Percentiles rank a stretch among this genome's conserved stretches.
Conservation (phyloP, 164 flowering plant species). For the Berberis vulgaris region DNA sequence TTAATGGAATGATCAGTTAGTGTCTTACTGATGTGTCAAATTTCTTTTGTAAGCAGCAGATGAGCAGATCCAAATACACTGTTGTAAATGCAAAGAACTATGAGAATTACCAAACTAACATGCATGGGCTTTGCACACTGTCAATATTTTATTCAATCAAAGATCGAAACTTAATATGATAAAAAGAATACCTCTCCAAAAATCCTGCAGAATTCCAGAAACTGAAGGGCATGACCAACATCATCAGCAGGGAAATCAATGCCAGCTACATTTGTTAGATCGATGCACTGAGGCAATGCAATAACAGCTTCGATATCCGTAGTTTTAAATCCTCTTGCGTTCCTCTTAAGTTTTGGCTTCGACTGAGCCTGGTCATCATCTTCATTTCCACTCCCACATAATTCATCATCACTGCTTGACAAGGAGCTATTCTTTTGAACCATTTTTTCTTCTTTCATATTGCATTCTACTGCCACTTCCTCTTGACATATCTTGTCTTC, state of each 20-base stretch:
- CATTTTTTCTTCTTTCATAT: conserved; percentile 8
- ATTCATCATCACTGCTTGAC: not conserved
- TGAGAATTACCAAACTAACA: not conserved
- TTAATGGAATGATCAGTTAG: no score
- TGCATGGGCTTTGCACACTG: not conserved
- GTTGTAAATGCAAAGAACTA: not conserved
- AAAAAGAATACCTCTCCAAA: conserved; percentile 58
- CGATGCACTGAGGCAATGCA: conserved; percentile 45
- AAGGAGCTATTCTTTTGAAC: not conserved
- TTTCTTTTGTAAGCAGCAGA: no score
- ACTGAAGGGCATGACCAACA: conserved; percentile 78
- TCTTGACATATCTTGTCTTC: conserved; percentile 3
- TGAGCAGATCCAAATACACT: no score
- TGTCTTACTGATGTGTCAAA: no score
- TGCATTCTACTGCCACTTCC: not conserved
- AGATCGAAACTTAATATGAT: not conserved
- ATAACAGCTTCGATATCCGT: conserved; percentile 9
- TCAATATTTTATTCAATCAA: not conserved
- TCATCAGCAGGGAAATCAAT: conserved; percentile 48
- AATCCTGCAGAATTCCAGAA: conserved; percentile 76
- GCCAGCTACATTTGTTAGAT: conserved; percentile 39
- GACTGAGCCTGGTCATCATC: not conserved
- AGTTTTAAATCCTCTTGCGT: not conserved
- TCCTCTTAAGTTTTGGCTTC: not conserved
- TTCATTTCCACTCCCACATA: not conserved